Evolutionary conservation across 164 flowering plant species (phyloP).

Genomic region (Kalanchoe fedtschenkoi): DNA sequence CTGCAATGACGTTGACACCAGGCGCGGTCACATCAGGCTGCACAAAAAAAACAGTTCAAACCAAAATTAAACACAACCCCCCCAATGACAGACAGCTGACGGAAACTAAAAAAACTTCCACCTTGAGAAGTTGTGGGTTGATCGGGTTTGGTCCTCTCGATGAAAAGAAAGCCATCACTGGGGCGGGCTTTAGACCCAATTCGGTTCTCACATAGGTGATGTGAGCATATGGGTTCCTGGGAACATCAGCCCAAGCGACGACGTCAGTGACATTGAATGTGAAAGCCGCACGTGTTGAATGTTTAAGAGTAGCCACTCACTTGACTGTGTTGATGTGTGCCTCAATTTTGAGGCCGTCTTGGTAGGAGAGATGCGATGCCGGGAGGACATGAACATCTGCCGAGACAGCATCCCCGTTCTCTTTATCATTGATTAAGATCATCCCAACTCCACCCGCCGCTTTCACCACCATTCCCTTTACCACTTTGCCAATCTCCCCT

Average conservation of each 20-base stretch:
- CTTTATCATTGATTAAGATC: constrained; percentile 13
- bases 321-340: not conserved
- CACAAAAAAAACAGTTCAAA: not conserved
- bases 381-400: not conserved
- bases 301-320: not conserved
- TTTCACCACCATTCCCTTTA: constrained; percentile 11
- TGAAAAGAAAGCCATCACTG: not conserved
- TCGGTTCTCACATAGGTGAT: not conserved
- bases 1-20: not conserved
- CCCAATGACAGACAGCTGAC: not conserved
- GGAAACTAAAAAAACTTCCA: not conserved
- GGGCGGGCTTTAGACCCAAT: not conserved
- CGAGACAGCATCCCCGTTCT: no score
- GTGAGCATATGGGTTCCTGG: not conserved
- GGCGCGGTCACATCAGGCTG: constrained; percentile 1
- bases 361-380: not conserved
- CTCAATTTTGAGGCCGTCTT: not conserved
- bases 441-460: constrained; percentile 19
- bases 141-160: not conserved
- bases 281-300: not conserved
- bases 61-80: not conserved
- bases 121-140: not conserved
- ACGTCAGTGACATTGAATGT: not conserved
- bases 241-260: not conserved
- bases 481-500: constrained; percentile 12